Conservation (phyloP, 208 protist species). For the Acanthamoeba sp. region DNA sequence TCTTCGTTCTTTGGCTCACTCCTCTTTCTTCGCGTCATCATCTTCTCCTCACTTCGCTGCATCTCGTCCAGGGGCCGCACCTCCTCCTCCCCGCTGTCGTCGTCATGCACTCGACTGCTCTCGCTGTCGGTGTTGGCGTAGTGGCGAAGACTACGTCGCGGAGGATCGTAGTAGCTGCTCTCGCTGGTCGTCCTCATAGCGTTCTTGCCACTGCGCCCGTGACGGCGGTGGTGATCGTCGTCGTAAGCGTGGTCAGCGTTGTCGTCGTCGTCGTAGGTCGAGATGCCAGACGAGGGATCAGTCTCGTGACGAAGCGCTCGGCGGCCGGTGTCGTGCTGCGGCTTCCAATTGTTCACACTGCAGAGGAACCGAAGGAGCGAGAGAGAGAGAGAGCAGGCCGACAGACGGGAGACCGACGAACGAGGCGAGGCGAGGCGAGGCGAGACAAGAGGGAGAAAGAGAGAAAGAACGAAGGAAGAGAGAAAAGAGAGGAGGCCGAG, state of each 20-base stretch:
- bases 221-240: too few species aligned
- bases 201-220: neutral
- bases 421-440: neutral
- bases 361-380: neutral
- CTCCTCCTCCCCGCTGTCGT: neutral
- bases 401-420: too few species aligned
- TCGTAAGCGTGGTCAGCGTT: neutral
- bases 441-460: neutral
- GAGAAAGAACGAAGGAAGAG: neutral
- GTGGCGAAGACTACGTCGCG: too few species aligned
- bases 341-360: neutral
- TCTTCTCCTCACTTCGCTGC: constrained; percentile 16
- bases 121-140: neutral
- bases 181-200: neutral
- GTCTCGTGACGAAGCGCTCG: neutral
- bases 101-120: neutral
- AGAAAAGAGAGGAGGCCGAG: neutral
- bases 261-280: neutral
- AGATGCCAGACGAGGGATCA: neutral
- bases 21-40: neutral
- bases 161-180: too few species aligned
- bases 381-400: neutral
- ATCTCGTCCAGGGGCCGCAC: constrained; percentile 24
- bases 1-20: neutral
- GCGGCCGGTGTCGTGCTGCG: neutral